Evolutionary conservation across 2,329 filamentous ascomycete genomes (phyloP), one percentile per base, ranked within the genome.

Genomic region (Penicillium verrucosum): DNA sequence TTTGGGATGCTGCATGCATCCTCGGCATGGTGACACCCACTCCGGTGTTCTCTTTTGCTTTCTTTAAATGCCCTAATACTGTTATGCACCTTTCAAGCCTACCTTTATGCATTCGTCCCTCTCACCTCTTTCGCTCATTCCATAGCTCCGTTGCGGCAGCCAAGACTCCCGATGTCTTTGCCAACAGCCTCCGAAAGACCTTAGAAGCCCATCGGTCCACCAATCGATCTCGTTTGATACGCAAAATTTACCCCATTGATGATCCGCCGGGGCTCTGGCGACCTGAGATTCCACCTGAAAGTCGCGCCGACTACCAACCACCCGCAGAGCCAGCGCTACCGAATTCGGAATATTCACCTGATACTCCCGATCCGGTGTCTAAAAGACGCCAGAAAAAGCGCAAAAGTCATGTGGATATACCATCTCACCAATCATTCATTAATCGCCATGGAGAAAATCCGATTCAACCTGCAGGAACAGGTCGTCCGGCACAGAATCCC

Each of bases 141-240:
- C 62, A 60, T 52, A 40, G 58, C 51, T 48, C 58, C n/a, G 18
- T 37, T 27, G 16, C 53, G 4, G 43, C 23, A 14, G 25, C 46
- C 23, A 65, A 68, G 29, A 57, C 66, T 29, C 44, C 60, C 14
- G 59, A 66, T 32, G 64, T 76, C 32, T 63, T 71, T 53, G 61
- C 65, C 29, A 65, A 70, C 47, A 75, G 71, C 50, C 69, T 77
- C 23, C 60, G 62, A 30, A 71, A 70, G 54, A 78, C 76, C 6
- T 67, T 78, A 32, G 71, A 75, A 53, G 75, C 74, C 25, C 76
- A 78, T 60, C 74, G 76, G 40, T 60, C 62, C 12, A 64, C 65
- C 11, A 78, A 78, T 60, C 69, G 71, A 44, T 68, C 68, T 36
- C 65, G 66, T 27, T 49, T 76, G 36, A 64, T 76, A 44, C 73